Evolutionary conservation across 331 rosid species (phyloP), one percentile per base, ranked within the genome.

Genomic region (Rhamnella rubrinervis): DNA sequence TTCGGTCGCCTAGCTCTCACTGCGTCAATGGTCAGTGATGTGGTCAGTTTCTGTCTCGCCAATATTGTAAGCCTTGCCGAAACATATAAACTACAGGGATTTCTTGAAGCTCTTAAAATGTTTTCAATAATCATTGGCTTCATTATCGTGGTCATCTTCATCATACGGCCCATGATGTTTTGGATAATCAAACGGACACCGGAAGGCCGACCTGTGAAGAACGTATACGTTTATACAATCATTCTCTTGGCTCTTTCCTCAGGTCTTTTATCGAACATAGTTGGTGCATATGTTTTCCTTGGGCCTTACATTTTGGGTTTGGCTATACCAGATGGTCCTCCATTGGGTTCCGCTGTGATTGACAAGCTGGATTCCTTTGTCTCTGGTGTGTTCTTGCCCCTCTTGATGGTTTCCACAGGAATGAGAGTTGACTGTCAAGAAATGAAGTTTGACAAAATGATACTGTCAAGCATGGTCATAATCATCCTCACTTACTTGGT

Each of bases 1-100:
- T 74, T 88, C 3, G 92, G 92, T 0, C 83, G 92, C 10, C 53
- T 86, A 63, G 85, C 82, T 8, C 65, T 86, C 28, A 75, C 95
- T 25, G 49, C 89, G 0, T 80, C 77, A 5, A 25, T 86, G 61
- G 81, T 84, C 18, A 66, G 81, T 44, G 89, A 86, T 59, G 0
- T 70, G 16, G 0, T 75, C n/a, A 60, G 82, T 70, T 44, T 46
- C 20, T 4, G 8, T 8, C 3, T 72, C 55, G 6, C 46, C 10
- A 58, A 28, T 0, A 0, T 44, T 6, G 2, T 21, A 6, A 21
- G 19, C 58, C 25, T 53, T 18, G 25, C 9, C 25, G 19, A 8
- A 6, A 6, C 25, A 10, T 7, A 1, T 0, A 0, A 1, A 19
- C 9, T 4, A 23, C 1, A 0, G 0, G 1, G 12, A 5, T 18